Base-by-base conservation (phyloP, 257 asterid genomes). In the Paraleonurus japonicus region DNA sequence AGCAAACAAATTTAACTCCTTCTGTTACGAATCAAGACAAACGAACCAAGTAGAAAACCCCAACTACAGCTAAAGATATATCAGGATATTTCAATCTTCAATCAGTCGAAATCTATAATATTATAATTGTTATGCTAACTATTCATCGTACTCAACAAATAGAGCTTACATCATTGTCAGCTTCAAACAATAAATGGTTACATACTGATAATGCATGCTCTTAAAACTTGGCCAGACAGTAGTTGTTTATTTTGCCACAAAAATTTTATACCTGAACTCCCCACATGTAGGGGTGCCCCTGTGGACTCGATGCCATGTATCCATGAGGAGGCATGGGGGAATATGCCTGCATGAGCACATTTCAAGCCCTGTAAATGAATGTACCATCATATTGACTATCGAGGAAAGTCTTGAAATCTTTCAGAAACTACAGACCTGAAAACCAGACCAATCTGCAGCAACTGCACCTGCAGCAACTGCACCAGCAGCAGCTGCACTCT, bases 281-380 rank as follows among this genome's bases (percentile, higher is more conserved):
- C 98, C 98, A 93, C 98, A 93, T 90, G 70, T 93, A 90, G 53
- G 96, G 97, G 81, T 93, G 97, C 2, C 89, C 82, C 76, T 93
- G 97, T 59, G 98, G 96, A 77, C 84, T 86, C 61, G 97, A 77
- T 17, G 90, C 87, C 89, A 90, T 27, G 84, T 65, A 90, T 58
- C 96, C 97, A 65, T 81, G 94, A 13, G 97, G 94, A 77, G 92
- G 96, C 80, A 90, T 79, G 22, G 89, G 93, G 26, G 96, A 82
- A 76, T 85, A 90, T 12, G 91, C 87, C 97, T 88, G 86, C 80
- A 78, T 30, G 19, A 71, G 39, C 69, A 75, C 55, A 76, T 65
- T 65, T 17, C 65, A 54, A 20, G 15, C 61, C 54, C 60, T 43
- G 72, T 75, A 70, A 70, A 33, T 22, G 58, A 58, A 53, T 13